Conservation (phyloP, 2,329 filamentous ascomycete species). For the Xylaria digitata region DNA sequence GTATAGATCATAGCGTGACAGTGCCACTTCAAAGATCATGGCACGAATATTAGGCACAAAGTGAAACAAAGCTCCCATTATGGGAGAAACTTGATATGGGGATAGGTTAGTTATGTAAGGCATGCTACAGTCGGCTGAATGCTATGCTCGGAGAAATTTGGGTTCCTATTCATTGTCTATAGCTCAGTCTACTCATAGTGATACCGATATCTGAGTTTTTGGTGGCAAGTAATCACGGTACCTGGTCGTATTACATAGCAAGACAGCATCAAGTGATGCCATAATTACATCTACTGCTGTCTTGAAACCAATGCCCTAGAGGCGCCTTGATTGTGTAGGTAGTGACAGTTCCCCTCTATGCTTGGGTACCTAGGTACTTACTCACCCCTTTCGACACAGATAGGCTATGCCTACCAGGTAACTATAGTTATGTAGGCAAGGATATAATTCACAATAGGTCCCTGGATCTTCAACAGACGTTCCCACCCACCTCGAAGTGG, state of each 20-base stretch:
- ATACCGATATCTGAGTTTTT: not conserved
- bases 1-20: not conserved
- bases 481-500: conserved; percentile 12
- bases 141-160: not conserved
- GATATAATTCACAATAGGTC: conserved; percentile 9
- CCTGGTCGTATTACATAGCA: not conserved
- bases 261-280: not conserved
- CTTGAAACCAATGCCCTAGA: not conserved
- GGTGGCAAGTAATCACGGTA: not conserved
- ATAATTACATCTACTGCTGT: not conserved
- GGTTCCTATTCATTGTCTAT: no score
- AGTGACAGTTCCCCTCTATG: not conserved
- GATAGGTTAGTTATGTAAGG: not conserved
- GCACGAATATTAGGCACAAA: no score
- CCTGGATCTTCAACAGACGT: conserved; percentile 2
- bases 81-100: no score
- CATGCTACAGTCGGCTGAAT: not conserved
- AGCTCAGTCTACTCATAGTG: no score
- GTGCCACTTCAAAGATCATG: not conserved
- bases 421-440: not conserved
- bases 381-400: not conserved
- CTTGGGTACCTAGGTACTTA: not conserved
- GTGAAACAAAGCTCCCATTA: no score
- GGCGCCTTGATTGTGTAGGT: not conserved
- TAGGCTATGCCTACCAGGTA: not conserved